Base-by-base conservation (phyloP, 192 early-diverging fungal species). In the Gigaspora rosea region DNA sequence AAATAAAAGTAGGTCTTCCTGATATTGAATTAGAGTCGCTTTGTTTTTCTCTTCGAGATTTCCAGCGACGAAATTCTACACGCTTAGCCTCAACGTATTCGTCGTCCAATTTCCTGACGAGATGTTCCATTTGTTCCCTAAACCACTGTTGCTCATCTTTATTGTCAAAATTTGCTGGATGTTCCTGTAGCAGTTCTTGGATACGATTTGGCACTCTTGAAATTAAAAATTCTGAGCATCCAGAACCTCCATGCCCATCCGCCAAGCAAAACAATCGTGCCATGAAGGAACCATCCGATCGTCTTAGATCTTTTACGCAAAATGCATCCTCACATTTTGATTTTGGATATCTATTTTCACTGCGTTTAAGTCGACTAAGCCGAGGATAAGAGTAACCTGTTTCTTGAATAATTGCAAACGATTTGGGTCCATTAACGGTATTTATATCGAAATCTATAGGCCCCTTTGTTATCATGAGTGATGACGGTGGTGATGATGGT, bases 311-410 rank as follows among this genome's bases (percentile, higher is more conserved):
- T 32, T 84, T 71, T 15, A 89, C 82, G 4, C 80, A 76, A 54
- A 80, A 88, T n/a, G 83, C 80, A 58, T 89, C 88, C 72, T 89
- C 88, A 68, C 88, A 89, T 13, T 83, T 72, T 3, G 76, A 73
- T 35, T 89, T 89, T 2, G 82, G 81, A 61, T 86, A 77, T 54
- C 85, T 80, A 41, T 41, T 3, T 41, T 41, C 41, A 2, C 41
- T 41, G 27, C 80, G 79, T 10, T 80, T 78, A 50, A 80, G 80
- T 32, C 78, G 81, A 22, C 88, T 79, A 77, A 88, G 86, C 48
- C 88, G 83, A 16, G 88, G 86, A 68, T 89, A 89, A 22, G 86
- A 83, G 74, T 89, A 89, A 35, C 88, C 88, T 9, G 82, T 85
- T 47, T 89, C 85, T 62, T 89, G 88, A 36, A 82, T 84, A 27